These are phyloP conservation scores for Salix udensis DNA, from an alignment of 345 rosid species.

Conservation along the genomic window DNA sequence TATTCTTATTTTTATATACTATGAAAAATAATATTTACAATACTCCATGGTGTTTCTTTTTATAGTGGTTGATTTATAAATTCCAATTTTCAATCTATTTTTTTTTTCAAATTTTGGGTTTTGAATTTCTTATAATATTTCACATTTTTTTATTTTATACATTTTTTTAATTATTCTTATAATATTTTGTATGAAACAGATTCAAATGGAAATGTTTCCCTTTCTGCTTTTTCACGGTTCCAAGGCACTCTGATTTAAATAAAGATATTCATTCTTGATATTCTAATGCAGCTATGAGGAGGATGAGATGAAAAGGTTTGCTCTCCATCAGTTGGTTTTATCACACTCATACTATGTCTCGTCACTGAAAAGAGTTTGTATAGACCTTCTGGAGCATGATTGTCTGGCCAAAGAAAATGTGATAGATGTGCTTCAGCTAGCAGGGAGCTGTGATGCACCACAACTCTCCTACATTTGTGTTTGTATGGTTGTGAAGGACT, in stretches of 20 bases:
- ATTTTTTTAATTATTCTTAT: no score
- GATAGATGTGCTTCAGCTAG: constrained; percentile 51
- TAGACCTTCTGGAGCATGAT: constrained; percentile 44
- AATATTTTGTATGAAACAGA: no score
- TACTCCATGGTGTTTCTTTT: no score
- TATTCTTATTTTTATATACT: no score
- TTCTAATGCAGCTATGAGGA: constrained; percentile 62
- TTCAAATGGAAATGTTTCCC: not conserved
- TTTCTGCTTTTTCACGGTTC: not conserved
- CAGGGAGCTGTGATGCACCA: no score
- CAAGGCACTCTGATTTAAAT: not conserved
- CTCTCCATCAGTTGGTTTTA: constrained; percentile 69
- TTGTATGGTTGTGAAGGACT: constrained; percentile 66
- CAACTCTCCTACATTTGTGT: no score
- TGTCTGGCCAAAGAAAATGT: constrained; percentile 71
- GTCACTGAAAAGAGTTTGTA: constrained; percentile 62
- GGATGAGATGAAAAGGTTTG: constrained; percentile 62
- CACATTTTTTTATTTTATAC: no score
- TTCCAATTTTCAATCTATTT: no score
- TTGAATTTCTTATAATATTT: no score
- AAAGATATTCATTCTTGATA: constrained; percentile 3
- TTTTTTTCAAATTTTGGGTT: no score
- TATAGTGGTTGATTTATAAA: no score
- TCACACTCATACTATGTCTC: constrained; percentile 71
- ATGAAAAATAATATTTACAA: no score